Conservation (phyloP, 169 alveolate species). For the Eimeria maxima region DNA sequence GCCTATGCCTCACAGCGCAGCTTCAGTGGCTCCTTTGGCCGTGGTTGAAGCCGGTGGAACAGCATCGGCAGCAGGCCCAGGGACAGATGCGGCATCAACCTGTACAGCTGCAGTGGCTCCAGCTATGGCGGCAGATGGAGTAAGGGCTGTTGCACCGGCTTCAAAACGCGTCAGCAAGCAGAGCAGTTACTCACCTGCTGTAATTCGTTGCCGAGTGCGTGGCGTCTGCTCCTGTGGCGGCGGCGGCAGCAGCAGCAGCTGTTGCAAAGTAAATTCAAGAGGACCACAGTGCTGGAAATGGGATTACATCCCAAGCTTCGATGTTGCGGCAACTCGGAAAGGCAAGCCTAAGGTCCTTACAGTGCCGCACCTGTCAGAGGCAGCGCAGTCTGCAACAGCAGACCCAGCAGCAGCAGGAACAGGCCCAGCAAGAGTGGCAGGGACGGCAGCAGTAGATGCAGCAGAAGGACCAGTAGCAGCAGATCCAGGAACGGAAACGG, state of each 20-base stretch:
- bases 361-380: neutral
- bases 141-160: neutral
- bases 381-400: neutral
- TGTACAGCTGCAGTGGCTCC: neutral
- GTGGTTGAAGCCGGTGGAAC: neutral
- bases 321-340: constrained; percentile 31
- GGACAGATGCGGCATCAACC: neutral
- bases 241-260: constrained; percentile 39
- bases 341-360: constrained; percentile 56
- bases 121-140: constrained; percentile 12
- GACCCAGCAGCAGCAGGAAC: neutral
- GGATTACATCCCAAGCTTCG: constrained; percentile 51
- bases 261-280: neutral
- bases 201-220: constrained; percentile 43
- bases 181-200: neutral
- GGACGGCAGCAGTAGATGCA: neutral
- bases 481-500: constrained; percentile 17
- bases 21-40: neutral
- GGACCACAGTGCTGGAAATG: constrained; percentile 17
- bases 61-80: neutral
- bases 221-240: constrained; percentile 30
- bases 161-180: neutral
- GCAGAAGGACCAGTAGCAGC: constrained; percentile 1
- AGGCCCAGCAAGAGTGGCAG: neutral
- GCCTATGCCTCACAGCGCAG: neutral